Evolutionary conservation across 164 flowering plant species (phyloP), one percentile per base, ranked within the genome.

Genomic region (Vitis rupestris): DNA sequence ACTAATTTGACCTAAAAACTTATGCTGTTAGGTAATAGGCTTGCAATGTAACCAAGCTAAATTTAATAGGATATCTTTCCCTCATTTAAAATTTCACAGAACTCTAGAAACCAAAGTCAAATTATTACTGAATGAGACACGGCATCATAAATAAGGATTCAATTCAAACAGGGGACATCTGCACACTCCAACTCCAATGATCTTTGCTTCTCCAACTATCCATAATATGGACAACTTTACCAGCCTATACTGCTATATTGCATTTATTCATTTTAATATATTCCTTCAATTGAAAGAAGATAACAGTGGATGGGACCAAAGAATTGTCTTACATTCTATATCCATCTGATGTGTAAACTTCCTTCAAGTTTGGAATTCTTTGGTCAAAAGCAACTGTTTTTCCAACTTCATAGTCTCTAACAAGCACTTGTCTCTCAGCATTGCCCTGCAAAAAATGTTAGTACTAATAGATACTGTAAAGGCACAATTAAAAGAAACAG

Each of bases 351-450:
- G 99, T 91, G 84, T 73, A 87, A 37, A 89, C 99, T 72, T 91
- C 99, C 78, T 89, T 93, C 77, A 96, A 74, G 76, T 96, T 91
- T 53, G 85, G 15, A 76, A 88, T 69, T 74, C 88, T 83, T 73
- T 76, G 83, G 16, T 83, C 90, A 85, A 93, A 96, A 54, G 90
- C 90, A 82, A 93, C 91, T 13, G 82, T 75, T 77, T 83, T 93
- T 31, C 97, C 99, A 59, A 59, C 74, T 15, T 85, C 88, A 81
- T 96, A 96, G 76, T 91, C 87, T 64, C 69, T 80, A 50, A 92
- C 99, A 76, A 93, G 99, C 68, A 96, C 98, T 85, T 88, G 98
- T 69, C 97, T 82, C 82, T 95, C 99, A 76, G 82, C 90, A 81
- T 59, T 17, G 64, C 88, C 97, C 98, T 96, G 7, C 13, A 23